Conservation (phyloP, 129 eudicot species). For the Kitagawia praeruptora region DNA sequence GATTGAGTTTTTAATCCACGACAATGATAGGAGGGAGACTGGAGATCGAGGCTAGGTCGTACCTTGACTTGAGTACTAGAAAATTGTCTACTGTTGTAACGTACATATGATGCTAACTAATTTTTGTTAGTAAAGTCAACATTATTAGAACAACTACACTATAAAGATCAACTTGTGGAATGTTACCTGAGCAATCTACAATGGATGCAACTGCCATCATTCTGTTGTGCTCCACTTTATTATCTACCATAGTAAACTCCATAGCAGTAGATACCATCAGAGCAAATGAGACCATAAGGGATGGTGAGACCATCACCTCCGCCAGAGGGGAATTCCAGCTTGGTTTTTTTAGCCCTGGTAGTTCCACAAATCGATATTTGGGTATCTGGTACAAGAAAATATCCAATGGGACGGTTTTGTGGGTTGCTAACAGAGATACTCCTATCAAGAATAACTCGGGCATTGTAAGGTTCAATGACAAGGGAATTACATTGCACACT, state of each 20-base stretch:
- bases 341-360: not conserved
- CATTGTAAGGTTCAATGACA: not conserved
- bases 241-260: not conserved
- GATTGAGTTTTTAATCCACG: no score
- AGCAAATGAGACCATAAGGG: not conserved
- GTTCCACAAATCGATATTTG: not conserved
- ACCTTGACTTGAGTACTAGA: no score
- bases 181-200: not conserved
- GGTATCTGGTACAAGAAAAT: not conserved
- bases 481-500: not conserved
- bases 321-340: not conserved
- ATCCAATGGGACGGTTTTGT: not conserved
- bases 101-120: not conserved
- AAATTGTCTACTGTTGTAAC: not conserved
- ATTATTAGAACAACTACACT: not conserved
- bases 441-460: not conserved
- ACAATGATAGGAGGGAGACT: no score
- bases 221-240: not conserved
- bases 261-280: not conserved
- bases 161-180: not conserved
- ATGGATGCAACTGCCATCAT: not conserved
- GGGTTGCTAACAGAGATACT: not conserved
- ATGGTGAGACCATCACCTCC: not conserved
- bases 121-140: not conserved
- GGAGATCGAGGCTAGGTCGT: no score